Conservation (phyloP, 1,139 yeast species). For the Candida mesenterica region DNA sequence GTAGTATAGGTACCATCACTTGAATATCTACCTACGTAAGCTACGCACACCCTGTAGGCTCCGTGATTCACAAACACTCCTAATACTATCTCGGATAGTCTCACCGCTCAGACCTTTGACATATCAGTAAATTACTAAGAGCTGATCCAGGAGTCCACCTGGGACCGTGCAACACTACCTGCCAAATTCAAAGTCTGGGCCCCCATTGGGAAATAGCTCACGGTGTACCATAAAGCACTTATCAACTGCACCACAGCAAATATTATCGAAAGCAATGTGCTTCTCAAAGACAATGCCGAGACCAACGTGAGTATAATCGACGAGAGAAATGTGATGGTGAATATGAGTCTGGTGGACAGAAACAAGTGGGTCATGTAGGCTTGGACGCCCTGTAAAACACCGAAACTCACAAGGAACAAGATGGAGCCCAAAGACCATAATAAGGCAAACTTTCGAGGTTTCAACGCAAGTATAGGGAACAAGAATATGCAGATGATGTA, state of each 20-base stretch:
- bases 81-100: too few relatives aligned
- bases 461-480: conserved; percentile 54
- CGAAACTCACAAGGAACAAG: conserved; percentile 56
- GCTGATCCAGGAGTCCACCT: conserved; percentile 60
- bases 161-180: conserved; percentile 52
- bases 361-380: conserved; percentile 49
- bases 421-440: conserved; percentile 63
- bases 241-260: conserved; percentile 52
- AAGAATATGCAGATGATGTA: conserved; percentile 54
- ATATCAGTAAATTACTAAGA: conserved; percentile 18
- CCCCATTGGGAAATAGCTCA: conserved; percentile 65
- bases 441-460: conserved; percentile 59
- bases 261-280: conserved; percentile 48
- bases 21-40: background rate
- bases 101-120: too few relatives aligned
- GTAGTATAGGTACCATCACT: background rate
- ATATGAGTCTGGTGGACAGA: conserved; percentile 50
- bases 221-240: conserved; percentile 55
- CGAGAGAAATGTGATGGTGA: conserved; percentile 47
- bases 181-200: conserved; percentile 54
- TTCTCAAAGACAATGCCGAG: conserved; percentile 45
- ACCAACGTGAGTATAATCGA: conserved; percentile 52
- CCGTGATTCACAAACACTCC: background rate
- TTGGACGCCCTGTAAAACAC: conserved; percentile 53
- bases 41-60: background rate